Evolutionary conservation across 2,329 filamentous ascomycete genomes (phyloP), one percentile per base, ranked within the genome.

Genomic region (Claviceps monticola): DNA sequence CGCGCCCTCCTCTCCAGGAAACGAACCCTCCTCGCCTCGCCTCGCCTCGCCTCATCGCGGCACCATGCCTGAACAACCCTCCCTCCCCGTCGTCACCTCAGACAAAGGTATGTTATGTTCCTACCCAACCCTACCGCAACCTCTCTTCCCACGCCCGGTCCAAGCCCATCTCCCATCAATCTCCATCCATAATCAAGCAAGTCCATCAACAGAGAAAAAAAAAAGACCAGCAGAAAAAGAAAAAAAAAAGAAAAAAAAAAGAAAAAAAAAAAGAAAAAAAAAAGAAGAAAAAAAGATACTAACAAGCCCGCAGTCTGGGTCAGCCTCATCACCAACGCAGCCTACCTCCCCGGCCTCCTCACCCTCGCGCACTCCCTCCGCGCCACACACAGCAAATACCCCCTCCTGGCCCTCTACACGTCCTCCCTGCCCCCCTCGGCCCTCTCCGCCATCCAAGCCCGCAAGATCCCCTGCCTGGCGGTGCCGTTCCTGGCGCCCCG

Each of bases 401-500:
- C 88, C 3, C 80, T 95, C 53, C 72, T 95, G 43, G 88, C 83
- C 3, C 78, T 95, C 44, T 91, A 93, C 70, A 94, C 88, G 36
- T 82, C 88, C 64, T 73, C 79, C 37, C 85, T 94, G 63, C 85
- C 86, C 0, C 57, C 71, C 4, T 72, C 80, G 54, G 88, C 84
- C 47, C 83, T 83, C 59, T 73, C 72, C 37, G 86, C 85, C 37
- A 79, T 95, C 50, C 73, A 80, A 21, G 74, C 74, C 6, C 82
- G 88, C 57, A 74, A 76, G 49, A 90, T 95, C 58, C 73, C 80
- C 29, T 78, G 78, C 54, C 80, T 85, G 66, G 78, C 74, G 59
- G 82, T 94, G 59, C 78, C 82, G 48, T 86, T 86, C 66, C 76
- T 95, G 41, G 72, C 86, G 11, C 87, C 88, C 1, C 75, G 76